These are phyloP conservation scores for Celoporthe dispersa DNA, from an alignment of 2,329 filamentous ascomycete species.

Conservation along the genomic window DNA sequence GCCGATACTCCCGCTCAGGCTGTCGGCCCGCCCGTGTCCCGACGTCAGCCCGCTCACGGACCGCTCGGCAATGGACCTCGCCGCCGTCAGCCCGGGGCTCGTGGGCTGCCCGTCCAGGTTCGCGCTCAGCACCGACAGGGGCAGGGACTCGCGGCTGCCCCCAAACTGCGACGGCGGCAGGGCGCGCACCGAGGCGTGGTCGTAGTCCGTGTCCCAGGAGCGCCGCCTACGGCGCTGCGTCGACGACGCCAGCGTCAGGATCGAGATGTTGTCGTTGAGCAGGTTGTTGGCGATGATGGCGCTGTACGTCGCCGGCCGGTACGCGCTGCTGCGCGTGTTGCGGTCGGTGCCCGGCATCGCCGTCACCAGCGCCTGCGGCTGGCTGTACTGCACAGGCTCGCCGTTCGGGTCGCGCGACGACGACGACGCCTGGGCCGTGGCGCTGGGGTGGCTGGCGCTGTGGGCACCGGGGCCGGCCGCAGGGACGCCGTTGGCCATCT, in stretches of 20 bases:
- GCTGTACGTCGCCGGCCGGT: slow-evolving; percentile 72
- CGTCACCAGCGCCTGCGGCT: slow-evolving; percentile 68
- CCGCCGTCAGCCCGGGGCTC: slow-evolving; percentile 59
- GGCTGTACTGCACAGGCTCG: slow-evolving; percentile 64
- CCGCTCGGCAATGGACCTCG: slow-evolving; percentile 40
- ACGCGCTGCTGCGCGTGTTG: slow-evolving; percentile 37
- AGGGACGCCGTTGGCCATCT: slow-evolving; percentile 58
- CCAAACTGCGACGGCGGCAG: slow-evolving; percentile 84
- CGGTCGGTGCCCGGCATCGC: slow-evolving; percentile 62
- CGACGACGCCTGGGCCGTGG: slow-evolving; percentile 52
- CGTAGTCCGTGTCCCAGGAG: slow-evolving; percentile 76
- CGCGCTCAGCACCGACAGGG: slow-evolving; percentile 76
- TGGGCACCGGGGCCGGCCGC: slow-evolving; percentile 41
- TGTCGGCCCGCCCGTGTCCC: slow-evolving; percentile 81
- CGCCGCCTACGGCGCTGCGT: slow-evolving; percentile 77
- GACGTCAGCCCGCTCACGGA: slow-evolving; percentile 68
- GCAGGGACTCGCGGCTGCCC: slow-evolving; percentile 78
- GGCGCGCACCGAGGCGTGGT: slow-evolving; percentile 73
- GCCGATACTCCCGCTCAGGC: slow-evolving; percentile 76
- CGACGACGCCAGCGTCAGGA: slow-evolving; percentile 81
- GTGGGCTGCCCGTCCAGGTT: slow-evolving; percentile 60
- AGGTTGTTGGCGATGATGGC: slow-evolving; percentile 82
- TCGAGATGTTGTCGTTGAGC: slow-evolving; percentile 83
- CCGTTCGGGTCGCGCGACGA: slow-evolving; percentile 36
- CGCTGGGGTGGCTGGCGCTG: slow-evolving; percentile 35